phyloP scores from a whole-genome alignment of 768 basidiomycete species.

The Tylopilus cervinicoccineus region DNA sequence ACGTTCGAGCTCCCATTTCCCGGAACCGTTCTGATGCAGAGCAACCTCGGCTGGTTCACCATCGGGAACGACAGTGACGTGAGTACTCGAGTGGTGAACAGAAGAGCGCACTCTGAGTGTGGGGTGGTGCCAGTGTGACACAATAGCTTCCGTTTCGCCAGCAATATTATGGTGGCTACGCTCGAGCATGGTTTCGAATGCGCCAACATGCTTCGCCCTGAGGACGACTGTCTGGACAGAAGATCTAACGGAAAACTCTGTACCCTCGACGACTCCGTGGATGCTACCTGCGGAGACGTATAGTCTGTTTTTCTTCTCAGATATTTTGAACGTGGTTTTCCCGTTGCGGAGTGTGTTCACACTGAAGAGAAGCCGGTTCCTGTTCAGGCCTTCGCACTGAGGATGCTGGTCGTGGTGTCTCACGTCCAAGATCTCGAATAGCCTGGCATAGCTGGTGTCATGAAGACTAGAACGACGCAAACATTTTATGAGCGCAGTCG shows the following conservation, averaged over 20 bases:
- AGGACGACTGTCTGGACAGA: constrained; percentile 2
- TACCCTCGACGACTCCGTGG: constrained; percentile 13
- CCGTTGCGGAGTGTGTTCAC: constrained; percentile 12
- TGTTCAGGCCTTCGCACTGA: constrained; percentile 19
- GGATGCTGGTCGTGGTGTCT: constrained; percentile 9
- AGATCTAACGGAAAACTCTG: constrained; percentile 10
- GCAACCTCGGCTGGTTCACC: constrained; percentile 9
- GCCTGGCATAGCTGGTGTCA: constrained; percentile 12
- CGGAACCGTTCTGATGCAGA: not conserved
- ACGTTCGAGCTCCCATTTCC: constrained; percentile 16
- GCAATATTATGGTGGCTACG: not conserved
- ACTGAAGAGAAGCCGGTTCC: constrained; percentile 16
- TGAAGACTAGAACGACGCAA: constrained; percentile 6
- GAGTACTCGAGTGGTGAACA: not conserved
- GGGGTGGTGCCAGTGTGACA: constrained; percentile 12
- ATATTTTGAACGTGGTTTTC: constrained; percentile 15
- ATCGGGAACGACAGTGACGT: constrained; percentile 5
- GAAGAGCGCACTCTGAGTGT: constrained; percentile 9
- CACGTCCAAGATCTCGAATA: constrained; percentile 13
- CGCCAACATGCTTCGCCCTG: constrained; percentile 10
- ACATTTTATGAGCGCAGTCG: constrained; percentile 14
- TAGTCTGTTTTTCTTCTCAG: not conserved
- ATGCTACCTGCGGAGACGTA: constrained; percentile 18
- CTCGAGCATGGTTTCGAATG: constrained; percentile 16
- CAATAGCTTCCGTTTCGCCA: constrained; percentile 5